Conservation (phyloP, 805 yeast genomes). For the Kuraishia cidri region DNA sequence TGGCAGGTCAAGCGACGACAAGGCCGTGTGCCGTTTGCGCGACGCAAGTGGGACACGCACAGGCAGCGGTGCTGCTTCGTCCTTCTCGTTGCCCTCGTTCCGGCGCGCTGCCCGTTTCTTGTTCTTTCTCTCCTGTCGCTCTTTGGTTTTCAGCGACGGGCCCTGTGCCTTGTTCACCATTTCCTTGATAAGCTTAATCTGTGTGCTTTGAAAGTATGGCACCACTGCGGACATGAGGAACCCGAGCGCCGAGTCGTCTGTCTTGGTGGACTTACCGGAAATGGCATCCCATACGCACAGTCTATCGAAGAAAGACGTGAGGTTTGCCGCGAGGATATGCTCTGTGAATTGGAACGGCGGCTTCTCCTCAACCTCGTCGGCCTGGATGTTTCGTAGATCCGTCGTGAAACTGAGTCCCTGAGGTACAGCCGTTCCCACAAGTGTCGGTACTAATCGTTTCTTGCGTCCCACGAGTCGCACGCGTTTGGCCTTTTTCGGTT, state of each 20-base stretch:
- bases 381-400: not conserved
- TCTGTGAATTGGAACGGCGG: not conserved
- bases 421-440: slow-evolving; percentile 20
- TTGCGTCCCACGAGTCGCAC: slow-evolving; percentile 18
- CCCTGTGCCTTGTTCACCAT: slow-evolving; percentile 19
- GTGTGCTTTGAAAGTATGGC: slow-evolving; percentile 19
- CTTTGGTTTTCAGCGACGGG: slow-evolving; percentile 6
- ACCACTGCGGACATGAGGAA: slow-evolving; percentile 16
- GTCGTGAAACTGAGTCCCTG: too few species aligned
- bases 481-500: slow-evolving; percentile 3
- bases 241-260: slow-evolving; percentile 15
- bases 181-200: slow-evolving; percentile 13
- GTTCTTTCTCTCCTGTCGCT: not conserved
- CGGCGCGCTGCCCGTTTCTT: too few species aligned
- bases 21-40: too few species aligned
- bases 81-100: slow-evolving; percentile 4
- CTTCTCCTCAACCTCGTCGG: too few species aligned
- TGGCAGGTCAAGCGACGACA: slow-evolving; percentile 5
- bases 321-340: not conserved
- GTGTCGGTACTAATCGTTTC: slow-evolving; percentile 20
- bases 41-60: not conserved
- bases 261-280: slow-evolving; percentile 13
- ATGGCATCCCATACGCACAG: slow-evolving; percentile 23
- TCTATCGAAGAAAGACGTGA: slow-evolving; percentile 14
- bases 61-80: not conserved